Conservation (phyloP, 1,139 yeast genomes). For the Geotrichum bryndzae region DNA sequence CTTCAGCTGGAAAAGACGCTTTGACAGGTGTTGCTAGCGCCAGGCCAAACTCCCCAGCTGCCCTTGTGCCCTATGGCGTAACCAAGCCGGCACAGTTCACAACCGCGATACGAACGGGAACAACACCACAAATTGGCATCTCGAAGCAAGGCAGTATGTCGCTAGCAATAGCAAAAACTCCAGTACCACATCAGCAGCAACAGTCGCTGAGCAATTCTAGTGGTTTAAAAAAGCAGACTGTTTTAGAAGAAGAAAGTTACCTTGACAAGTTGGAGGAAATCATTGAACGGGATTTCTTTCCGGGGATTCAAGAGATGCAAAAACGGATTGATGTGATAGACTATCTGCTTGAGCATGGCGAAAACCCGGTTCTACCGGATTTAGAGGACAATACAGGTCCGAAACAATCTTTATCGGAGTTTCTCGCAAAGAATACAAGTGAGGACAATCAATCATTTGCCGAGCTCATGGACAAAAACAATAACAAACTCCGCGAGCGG, state of each 20-base stretch:
- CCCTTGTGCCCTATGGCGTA: not conserved
- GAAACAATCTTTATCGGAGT: constrained; percentile 20
- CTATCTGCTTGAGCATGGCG: constrained; percentile 14
- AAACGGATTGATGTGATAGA: constrained; percentile 12
- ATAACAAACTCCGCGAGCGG: constrained; percentile 21
- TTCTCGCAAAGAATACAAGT: constrained; percentile 31
- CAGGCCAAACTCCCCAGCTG: not conserved
- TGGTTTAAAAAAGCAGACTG: not conserved
- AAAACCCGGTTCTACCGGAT: not conserved
- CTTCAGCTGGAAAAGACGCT: not conserved
- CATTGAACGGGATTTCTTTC: constrained; percentile 32
- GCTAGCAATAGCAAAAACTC: constrained; percentile 9
- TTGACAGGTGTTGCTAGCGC: not conserved
- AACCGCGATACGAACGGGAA: constrained; percentile 6
- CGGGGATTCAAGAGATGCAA: constrained; percentile 20
- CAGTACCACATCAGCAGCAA: not conserved
- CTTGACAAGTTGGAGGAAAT: constrained; percentile 26
- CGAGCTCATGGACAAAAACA: constrained; percentile 25
- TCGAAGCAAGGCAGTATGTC: constrained; percentile 10
- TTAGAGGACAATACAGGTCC: constrained; percentile 16
- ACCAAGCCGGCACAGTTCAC: not conserved
- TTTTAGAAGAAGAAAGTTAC: constrained; percentile 32
- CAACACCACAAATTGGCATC: constrained; percentile 10
- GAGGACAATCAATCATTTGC: constrained; percentile 35
- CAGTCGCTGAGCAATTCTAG: not conserved